Percentiles rank a stretch among this genome's conserved stretches.
These are phyloP conservation scores for Bipolaris victoriae DNA, from an alignment of 2,329 filamentous ascomycete species.

Conservation along the genomic window DNA sequence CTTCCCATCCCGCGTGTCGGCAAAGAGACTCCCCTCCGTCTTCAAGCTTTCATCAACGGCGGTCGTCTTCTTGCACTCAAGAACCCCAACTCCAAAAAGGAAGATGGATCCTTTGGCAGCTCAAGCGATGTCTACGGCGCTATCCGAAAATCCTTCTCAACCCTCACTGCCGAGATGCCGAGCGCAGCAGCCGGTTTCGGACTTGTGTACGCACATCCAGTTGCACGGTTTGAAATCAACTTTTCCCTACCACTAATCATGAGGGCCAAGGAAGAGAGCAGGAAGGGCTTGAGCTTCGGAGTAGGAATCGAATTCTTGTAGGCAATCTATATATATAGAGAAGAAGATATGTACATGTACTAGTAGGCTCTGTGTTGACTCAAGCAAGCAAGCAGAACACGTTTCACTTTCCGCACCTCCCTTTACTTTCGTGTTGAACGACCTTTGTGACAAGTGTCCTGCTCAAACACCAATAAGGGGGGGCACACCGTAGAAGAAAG, in stretches of 20 bases:
- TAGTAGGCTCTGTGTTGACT: constrained; percentile 8
- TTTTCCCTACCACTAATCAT: constrained; percentile 86
- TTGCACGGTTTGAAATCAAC: constrained; percentile 93
- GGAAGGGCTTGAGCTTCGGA: constrained; percentile 94
- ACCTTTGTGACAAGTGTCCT: not conserved
- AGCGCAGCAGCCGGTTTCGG: constrained; percentile 87
- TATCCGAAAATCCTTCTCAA: constrained; percentile 68
- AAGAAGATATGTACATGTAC: constrained; percentile 7
- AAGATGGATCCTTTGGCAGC: constrained; percentile 52
- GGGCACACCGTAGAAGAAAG: too few species aligned
- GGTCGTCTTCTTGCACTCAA: constrained; percentile 81
- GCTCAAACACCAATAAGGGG: not conserved
- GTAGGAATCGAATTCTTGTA: constrained; percentile 96
- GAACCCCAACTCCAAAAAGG: constrained; percentile 53
- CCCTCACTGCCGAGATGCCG: constrained; percentile 76
- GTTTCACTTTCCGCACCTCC: not conserved
- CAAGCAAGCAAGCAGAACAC: constrained; percentile 11
- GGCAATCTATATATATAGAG: constrained; percentile 5
- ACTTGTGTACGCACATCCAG: constrained; percentile 91
- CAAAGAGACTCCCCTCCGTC: constrained; percentile 79
- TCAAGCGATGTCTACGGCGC: constrained; percentile 60
- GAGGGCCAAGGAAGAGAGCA: constrained; percentile 80
- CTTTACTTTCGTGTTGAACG: not conserved
- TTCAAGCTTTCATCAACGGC: constrained; percentile 91
- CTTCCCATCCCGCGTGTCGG: constrained; percentile 83